A percentile compares a stretch with the other conserved stretches of the same genome.
These are phyloP conservation scores for Pythium insidiosum DNA, from an alignment of 352 stramenopile genomes.

Conservation along the genomic window DNA sequence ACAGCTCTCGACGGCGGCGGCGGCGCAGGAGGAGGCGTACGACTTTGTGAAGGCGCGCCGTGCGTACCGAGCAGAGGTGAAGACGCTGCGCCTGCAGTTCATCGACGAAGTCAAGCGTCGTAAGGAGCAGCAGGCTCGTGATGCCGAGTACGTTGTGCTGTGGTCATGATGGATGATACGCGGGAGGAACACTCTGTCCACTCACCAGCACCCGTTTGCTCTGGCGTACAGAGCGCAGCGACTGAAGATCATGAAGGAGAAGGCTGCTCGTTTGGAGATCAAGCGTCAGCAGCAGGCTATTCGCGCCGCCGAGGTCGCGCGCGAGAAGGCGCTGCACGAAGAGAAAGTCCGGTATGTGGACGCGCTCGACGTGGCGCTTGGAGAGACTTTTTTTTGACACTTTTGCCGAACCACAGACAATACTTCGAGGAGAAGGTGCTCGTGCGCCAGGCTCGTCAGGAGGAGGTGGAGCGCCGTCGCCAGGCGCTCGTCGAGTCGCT, in stretches of 20 bases:
- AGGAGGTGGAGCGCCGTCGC: constrained; percentile 58
- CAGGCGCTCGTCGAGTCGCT: constrained; percentile 54
- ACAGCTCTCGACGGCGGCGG: constrained; percentile 34
- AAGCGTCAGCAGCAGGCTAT: constrained; percentile 84
- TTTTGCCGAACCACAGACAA: constrained; percentile 19
- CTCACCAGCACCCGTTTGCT: no score
- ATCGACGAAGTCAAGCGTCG: constrained; percentile 60
- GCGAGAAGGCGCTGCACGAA: constrained; percentile 72
- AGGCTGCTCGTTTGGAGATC: constrained; percentile 79
- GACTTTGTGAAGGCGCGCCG: constrained; percentile 65
- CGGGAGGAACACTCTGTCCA: no score
- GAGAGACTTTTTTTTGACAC: no score
- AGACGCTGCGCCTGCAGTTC: constrained; percentile 61
- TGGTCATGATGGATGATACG: no score
- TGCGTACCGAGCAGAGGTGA: constrained; percentile 65
- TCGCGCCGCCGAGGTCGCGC: constrained; percentile 69
- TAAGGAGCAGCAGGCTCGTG: constrained; percentile 71
- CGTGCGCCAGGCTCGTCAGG: constrained; percentile 51
- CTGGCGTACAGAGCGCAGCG: constrained; percentile 65
- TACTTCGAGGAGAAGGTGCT: constrained; percentile 77
- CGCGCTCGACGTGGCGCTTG: not conserved
- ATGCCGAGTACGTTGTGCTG: constrained; percentile 59
- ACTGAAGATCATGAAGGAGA: constrained; percentile 82
- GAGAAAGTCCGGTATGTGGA: constrained; percentile 54
- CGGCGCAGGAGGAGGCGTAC: constrained; percentile 33